Conservation (phyloP, 192 early-diverging fungal genomes). For the Coemansia sp. region DNA sequence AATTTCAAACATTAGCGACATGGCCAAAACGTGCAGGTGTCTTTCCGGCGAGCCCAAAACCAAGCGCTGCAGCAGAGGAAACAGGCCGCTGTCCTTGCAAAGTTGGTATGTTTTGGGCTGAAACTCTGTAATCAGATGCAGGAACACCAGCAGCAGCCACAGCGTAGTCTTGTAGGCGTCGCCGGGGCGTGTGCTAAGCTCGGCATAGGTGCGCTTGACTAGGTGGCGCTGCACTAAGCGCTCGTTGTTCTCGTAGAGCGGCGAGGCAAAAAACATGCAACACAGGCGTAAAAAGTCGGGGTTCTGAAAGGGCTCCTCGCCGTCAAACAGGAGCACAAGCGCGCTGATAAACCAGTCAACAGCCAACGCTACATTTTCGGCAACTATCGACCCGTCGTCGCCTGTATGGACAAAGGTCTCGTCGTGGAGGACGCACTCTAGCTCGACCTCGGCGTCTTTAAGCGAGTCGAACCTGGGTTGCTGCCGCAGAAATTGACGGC, state of each 20-base stretch:
- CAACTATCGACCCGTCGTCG: conserved; percentile 10
- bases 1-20: conserved; percentile 53
- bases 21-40: conserved; percentile 41
- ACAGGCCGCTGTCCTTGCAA: conserved; percentile 44
- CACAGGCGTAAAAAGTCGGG: conserved; percentile 40
- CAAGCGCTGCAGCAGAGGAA: conserved; percentile 38
- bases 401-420: conserved; percentile 14
- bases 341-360: conserved; percentile 47
- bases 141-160: conserved; percentile 42
- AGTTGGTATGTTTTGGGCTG: conserved; percentile 35
- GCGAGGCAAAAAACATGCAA: conserved; percentile 51
- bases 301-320: conserved; percentile 49
- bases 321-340: conserved; percentile 33
- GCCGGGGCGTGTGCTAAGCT: conserved; percentile 20
- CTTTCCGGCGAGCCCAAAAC: conserved; percentile 15
- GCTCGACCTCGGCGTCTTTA: conserved; percentile 38
- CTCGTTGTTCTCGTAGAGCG: conserved; percentile 47
- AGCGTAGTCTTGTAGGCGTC: conserved; percentile 19
- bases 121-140: conserved; percentile 44
- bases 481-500: conserved; percentile 28
- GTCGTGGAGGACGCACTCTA: conserved; percentile 40
- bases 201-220: conserved; percentile 45
- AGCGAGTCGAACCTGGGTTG: conserved; percentile 43
- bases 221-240: conserved; percentile 46
- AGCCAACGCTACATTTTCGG: conserved; percentile 45